Conservation (phyloP, 1,284 basidiomycete genomes). For the Cryptococcus amylolentus region DNA sequence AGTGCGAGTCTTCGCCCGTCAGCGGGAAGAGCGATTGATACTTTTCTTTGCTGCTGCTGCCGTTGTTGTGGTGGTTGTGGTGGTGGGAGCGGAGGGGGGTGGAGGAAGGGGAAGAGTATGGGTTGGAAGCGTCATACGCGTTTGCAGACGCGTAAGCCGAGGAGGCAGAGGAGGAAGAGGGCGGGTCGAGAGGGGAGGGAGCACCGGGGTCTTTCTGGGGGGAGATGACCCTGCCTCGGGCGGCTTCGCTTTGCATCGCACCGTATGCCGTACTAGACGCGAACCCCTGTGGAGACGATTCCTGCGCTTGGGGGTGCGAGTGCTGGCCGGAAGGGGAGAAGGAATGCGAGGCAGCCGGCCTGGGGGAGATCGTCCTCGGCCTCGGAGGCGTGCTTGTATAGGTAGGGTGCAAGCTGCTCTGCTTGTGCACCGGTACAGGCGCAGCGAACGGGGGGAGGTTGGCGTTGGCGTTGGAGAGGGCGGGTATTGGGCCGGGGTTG, state of each 20-base stretch:
- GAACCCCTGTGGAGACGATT: too few species aligned
- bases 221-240: slow-evolving; percentile 12
- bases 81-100: too few species aligned
- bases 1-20: slow-evolving; percentile 11
- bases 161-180: background rate
- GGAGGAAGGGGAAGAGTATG: too few species aligned
- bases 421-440: background rate
- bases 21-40: slow-evolving; percentile 6
- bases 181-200: background rate
- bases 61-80: too few species aligned
- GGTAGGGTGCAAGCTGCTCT: background rate
- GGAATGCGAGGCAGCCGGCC: background rate
- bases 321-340: slow-evolving; percentile 9
- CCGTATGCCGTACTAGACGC: too few species aligned
- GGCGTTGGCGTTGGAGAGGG: background rate
- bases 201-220: slow-evolving; percentile 2
- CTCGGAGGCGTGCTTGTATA: background rate
- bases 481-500: slow-evolving; percentile 14
- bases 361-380: background rate
- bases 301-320: background rate
- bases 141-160: background rate
- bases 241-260: background rate
- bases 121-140: slow-evolving; percentile 8
- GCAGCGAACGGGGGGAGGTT: background rate
- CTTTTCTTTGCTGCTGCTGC: background rate